Conservation (phyloP, 2,329 filamentous ascomycete species). For the Hypoxylon sp. region DNA sequence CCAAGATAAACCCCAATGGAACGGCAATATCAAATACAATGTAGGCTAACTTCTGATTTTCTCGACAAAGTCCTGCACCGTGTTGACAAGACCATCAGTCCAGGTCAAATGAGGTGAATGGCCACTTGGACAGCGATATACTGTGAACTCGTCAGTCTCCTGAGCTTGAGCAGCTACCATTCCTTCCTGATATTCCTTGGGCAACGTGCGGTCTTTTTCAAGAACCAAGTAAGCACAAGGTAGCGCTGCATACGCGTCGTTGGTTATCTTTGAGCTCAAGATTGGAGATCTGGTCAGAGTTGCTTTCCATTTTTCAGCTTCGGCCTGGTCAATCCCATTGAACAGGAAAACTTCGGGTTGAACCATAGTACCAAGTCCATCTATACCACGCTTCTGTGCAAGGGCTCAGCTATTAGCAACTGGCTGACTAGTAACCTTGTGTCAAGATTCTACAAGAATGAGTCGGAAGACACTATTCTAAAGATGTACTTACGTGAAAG, state of each 20-base stretch:
- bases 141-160: conserved; percentile 40
- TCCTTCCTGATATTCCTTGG: conserved; percentile 45
- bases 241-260: conserved; percentile 44
- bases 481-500: conserved; percentile 43
- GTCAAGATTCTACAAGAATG: neutral
- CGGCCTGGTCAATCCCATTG: conserved; percentile 39
- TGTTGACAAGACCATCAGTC: conserved; percentile 41
- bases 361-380: conserved; percentile 39
- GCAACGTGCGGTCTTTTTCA: conserved; percentile 43
- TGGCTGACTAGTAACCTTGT: neutral
- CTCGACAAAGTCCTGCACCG: conserved; percentile 38
- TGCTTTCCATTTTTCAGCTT: conserved; percentile 39
- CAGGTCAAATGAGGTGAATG: conserved; percentile 48
- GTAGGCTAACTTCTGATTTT: too few relatives aligned
- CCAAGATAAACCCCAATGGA: too few relatives aligned
- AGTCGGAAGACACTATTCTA: neutral
- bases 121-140: conserved; percentile 41
- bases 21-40: too few relatives aligned
- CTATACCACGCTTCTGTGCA: conserved; percentile 31
- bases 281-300: conserved; percentile 43
- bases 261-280: conserved; percentile 42
- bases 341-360: conserved; percentile 43
- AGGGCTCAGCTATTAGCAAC: too few relatives aligned
- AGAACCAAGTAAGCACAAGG: conserved; percentile 48
- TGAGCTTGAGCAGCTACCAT: conserved; percentile 43